A percentile compares a stretch with the other conserved stretches of the same genome.
phyloP scores from a whole-genome alignment of 1,284 basidiomycete species.

The Binderoboletus segoi region DNA sequence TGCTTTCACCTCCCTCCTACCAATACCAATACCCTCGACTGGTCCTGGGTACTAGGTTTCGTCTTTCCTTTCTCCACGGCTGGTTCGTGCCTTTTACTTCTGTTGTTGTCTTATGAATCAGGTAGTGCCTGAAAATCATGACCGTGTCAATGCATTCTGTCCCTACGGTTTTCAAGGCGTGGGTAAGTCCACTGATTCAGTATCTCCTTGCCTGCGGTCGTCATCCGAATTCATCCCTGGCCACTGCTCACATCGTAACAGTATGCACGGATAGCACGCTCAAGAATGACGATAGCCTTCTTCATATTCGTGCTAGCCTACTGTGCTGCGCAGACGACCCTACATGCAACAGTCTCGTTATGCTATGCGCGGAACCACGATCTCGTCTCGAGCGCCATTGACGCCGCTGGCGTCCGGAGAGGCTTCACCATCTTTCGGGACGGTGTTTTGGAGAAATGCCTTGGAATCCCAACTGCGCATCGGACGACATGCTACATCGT shows the following conservation, averaged over 20 bases:
- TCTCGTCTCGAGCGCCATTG: conserved; percentile 35
- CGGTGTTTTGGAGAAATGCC: conserved; percentile 16
- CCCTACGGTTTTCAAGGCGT: conserved; percentile 2
- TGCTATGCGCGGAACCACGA: conserved; percentile 37
- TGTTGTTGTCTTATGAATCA: too few species aligned
- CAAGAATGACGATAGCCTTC: conserved; percentile 47
- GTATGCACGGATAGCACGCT: conserved; percentile 46
- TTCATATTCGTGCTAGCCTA: conserved; percentile 41
- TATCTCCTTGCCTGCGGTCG: neutral
- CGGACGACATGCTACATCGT: conserved; percentile 14
- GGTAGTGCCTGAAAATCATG: too few species aligned
- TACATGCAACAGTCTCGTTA: conserved; percentile 39
- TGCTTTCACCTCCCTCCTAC: too few species aligned
- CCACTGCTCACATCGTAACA: conserved; percentile 15
- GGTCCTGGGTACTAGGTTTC: too few species aligned
- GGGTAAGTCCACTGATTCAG: conserved; percentile 14
- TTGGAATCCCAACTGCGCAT: conserved; percentile 10
- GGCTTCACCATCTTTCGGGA: conserved; percentile 14
- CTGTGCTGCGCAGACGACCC: conserved; percentile 40
- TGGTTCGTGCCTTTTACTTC: too few species aligned
- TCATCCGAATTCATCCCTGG: neutral
- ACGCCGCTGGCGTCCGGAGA: conserved; percentile 16
- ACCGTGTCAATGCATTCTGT: too few species aligned
- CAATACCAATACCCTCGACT: too few species aligned
- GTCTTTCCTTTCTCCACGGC: too few species aligned